These are phyloP conservation scores for Dothideomycetidae sp. DNA, from an alignment of 2,329 filamentous ascomycete genomes.

Conservation along the genomic window DNA sequence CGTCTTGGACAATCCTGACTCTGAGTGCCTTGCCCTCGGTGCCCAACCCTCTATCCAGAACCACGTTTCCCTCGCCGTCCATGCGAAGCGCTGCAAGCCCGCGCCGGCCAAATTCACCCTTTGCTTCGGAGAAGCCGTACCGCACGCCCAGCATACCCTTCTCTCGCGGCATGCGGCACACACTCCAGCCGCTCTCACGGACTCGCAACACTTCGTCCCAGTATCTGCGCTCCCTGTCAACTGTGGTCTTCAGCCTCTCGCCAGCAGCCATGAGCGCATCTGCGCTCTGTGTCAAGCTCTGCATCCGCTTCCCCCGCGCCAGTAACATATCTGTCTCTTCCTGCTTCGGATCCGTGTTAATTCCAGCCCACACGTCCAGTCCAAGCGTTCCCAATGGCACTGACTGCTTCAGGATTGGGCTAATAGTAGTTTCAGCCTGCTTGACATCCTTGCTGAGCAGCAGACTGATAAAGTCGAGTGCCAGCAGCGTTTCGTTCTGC, in stretches of 20 bases:
- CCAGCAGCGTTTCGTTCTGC: constrained; percentile 50
- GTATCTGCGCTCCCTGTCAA: constrained; percentile 67
- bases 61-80: constrained; percentile 57
- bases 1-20: constrained; percentile 49
- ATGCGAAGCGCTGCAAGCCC: constrained; percentile 72
- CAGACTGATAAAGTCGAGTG: constrained; percentile 71
- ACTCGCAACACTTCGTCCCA: constrained; percentile 78
- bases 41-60: constrained; percentile 53
- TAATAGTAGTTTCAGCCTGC: constrained; percentile 56
- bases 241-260: constrained; percentile 58
- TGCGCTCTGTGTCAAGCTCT: constrained; percentile 60
- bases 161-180: constrained; percentile 63
- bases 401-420: constrained; percentile 51
- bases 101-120: constrained; percentile 45
- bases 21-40: constrained; percentile 46
- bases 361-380: constrained; percentile 45
- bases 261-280: constrained; percentile 61
- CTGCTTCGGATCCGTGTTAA: constrained; percentile 40
- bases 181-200: constrained; percentile 71
- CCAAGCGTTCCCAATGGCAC: constrained; percentile 64
- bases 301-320: constrained; percentile 59
- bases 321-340: constrained; percentile 29
- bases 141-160: constrained; percentile 65
- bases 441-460: constrained; percentile 67
- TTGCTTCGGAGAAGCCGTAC: constrained; percentile 73